Evolutionary conservation across 768 basidiomycete species (phyloP).

Genomic region (Amanita fuliginea): DNA sequence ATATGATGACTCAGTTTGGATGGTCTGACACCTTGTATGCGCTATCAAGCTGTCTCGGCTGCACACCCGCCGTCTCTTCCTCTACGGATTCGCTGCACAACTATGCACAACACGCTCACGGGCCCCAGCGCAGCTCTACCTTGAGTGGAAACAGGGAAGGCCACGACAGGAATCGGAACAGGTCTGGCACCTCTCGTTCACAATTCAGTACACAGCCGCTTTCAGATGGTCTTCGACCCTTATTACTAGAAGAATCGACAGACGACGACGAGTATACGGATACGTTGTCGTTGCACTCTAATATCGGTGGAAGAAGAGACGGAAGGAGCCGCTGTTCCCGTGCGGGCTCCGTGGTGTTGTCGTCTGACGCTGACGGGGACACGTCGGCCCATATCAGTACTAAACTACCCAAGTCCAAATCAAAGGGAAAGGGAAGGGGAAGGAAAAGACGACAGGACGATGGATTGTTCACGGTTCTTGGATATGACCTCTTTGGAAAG

Average conservation of each 20-base stretch:
- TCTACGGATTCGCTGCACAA: slow-evolving; percentile 1
- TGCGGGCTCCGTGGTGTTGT: neutral
- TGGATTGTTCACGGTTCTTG: neutral
- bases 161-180: no score
- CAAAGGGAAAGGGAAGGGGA: neutral
- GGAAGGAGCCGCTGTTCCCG: neutral
- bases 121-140: no score
- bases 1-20: slow-evolving; percentile 1
- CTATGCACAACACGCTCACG: neutral
- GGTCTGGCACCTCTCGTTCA: neutral
- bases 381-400: neutral
- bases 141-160: no score
- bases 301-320: neutral
- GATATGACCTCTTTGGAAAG: neutral
- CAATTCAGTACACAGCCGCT: neutral
- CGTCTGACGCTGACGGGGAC: neutral
- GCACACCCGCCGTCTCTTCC: neutral
- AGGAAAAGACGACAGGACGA: neutral
- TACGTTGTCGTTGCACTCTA: slow-evolving; percentile 1
- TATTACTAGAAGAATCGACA: neutral
- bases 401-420: neutral
- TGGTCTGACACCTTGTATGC: slow-evolving; percentile 1
- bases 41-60: neutral
- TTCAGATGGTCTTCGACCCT: neutral
- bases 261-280: neutral